Base-by-base conservation (phyloP, 345 rosid genomes). In the Gossypium sturtianum region DNA sequence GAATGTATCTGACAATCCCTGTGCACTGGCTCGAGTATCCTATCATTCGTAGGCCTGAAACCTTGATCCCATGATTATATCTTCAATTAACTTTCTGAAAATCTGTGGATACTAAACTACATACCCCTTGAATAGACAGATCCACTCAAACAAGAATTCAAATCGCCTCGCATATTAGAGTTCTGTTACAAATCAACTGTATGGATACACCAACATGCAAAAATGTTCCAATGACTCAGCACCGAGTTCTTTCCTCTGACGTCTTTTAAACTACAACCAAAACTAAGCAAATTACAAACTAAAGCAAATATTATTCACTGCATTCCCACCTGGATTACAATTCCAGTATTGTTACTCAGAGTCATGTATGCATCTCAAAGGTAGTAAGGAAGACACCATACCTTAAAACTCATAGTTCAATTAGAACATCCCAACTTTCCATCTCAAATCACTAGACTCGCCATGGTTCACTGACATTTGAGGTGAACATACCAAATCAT, bases 401-500 rank as follows among this genome's bases (percentile, higher is more conserved):
- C 48, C 63, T 77, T 64, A 58, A 38, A 64, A 70, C 78, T 53
- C 44, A 5, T 56, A 20, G 29, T 72, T 61, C 60, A 74, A n/a
- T 23, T 51, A 29, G 70, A 71, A 68, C 38, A 41, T 74, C 75
- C 69, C 72, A 72, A 71, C 70, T 71, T 70, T 73, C 47, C 72
- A 66, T 72, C 57, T 76, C 12, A 54, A 52, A 62, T 43, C 61
- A 66, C 29, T 73, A 65, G 44, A 56, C 66, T 64, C 2, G 12
- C 66, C 65, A 45, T 56, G 63, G 71, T 75, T 57, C 74, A 19
- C 70, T 61, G 45, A 9, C 23, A 25, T 12, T 53, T 34, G 64
- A 61, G 80, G 62, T 54, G 65, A 65, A 65, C 47, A 59, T 47
- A 75, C 63, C 76, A 80, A 29, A 65, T 67, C 65, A 63, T 61